Conservation (phyloP, 1,284 basidiomycete genomes). For the Meripilus lineatus region DNA sequence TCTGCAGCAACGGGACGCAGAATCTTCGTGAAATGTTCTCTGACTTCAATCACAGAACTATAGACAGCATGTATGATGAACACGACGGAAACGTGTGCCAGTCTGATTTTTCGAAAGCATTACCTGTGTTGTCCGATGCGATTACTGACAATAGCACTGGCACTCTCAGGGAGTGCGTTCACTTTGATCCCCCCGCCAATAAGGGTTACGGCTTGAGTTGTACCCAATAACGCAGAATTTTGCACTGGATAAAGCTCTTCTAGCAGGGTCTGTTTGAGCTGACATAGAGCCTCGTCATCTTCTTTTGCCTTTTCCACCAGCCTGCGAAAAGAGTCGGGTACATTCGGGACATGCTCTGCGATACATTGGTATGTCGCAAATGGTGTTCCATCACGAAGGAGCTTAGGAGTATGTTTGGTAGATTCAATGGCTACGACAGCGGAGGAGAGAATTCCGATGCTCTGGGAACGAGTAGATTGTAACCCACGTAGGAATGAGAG, state of each 20-base stretch:
- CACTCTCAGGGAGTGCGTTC: slow-evolving; percentile 48
- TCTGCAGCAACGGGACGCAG: slow-evolving; percentile 37
- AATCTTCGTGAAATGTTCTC: slow-evolving; percentile 34
- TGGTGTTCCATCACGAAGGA: slow-evolving; percentile 30
- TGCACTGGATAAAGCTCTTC: slow-evolving; percentile 15
- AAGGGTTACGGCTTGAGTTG: slow-evolving; percentile 69
- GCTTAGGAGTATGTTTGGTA: slow-evolving; percentile 34
- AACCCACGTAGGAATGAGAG: not conserved
- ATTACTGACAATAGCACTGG: slow-evolving; percentile 50
- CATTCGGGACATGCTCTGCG: slow-evolving; percentile 40
- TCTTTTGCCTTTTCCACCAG: slow-evolving; percentile 32
- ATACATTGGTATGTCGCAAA: slow-evolving; percentile 41
- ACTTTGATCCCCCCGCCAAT: slow-evolving; percentile 66
- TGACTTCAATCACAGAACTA: slow-evolving; percentile 40
- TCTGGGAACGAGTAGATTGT: slow-evolving; percentile 23
- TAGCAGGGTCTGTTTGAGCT: slow-evolving; percentile 37
- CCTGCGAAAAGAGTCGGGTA: slow-evolving; percentile 34
- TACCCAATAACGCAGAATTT: slow-evolving; percentile 41
- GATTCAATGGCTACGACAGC: slow-evolving; percentile 45
- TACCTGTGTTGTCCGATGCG: slow-evolving; percentile 40
- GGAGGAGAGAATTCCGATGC: slow-evolving; percentile 50
- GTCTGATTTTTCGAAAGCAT: slow-evolving; percentile 4
- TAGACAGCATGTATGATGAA: slow-evolving; percentile 18
- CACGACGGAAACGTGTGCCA: too few relatives aligned
- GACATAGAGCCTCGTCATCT: slow-evolving; percentile 37